These are phyloP conservation scores for Haplosporangium sp. DNA, from an alignment of 371 early-diverging fungal species.

Conservation along the genomic window DNA sequence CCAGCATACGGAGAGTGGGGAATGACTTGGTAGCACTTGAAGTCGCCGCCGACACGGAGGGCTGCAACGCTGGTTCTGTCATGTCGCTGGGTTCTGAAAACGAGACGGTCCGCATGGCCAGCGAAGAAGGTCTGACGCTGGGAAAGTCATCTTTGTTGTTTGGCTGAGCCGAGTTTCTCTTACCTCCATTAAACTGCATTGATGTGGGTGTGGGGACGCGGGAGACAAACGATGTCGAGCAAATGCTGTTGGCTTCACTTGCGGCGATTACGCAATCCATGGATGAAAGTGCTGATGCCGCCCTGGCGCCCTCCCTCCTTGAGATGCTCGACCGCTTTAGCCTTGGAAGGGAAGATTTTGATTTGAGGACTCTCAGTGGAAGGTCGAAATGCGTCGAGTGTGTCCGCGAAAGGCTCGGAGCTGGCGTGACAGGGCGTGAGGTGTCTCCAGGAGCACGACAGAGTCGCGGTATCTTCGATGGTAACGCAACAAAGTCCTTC, in stretches of 20 bases:
- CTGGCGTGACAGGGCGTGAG: conserved; percentile 33
- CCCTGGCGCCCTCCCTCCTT: conserved; percentile 10
- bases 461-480: conserved; percentile 43
- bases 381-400: conserved; percentile 38
- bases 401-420: conserved; percentile 32
- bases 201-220: conserved; percentile 25
- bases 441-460: conserved; percentile 32
- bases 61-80: neutral
- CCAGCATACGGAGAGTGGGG: conserved; percentile 31
- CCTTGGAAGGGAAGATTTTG: conserved; percentile 47
- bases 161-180: conserved; percentile 13
- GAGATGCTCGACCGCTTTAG: conserved; percentile 25
- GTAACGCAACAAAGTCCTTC: conserved; percentile 48
- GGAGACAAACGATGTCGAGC: conserved; percentile 12
- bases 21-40: conserved; percentile 17
- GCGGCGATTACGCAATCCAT: neutral
- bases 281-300: neutral
- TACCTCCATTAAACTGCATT: conserved; percentile 1
- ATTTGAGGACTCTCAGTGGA: conserved; percentile 19
- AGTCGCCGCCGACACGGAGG: neutral
- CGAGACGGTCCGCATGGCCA: conserved; percentile 38
- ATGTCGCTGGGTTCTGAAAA: conserved; percentile 27
- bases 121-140: conserved; percentile 22
- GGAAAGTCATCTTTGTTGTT: conserved; percentile 30
- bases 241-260: conserved; percentile 7